Evolutionary conservation across 306 rosid genomes (phyloP).

Genomic region (Vigna trinervia): DNA sequence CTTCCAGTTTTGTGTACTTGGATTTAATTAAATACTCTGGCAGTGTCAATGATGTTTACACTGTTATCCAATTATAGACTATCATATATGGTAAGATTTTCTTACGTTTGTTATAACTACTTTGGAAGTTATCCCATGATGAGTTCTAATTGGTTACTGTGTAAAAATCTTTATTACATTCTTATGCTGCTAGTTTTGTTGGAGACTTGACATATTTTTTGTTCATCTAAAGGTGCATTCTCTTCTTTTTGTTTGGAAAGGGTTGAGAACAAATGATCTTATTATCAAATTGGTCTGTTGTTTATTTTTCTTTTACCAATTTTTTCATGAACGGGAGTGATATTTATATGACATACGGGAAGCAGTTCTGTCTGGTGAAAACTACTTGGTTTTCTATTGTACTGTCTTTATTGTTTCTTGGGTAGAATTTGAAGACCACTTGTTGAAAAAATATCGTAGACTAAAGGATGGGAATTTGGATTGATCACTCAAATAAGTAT

Average conservation of each 20-base stretch:
- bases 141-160: neutral
- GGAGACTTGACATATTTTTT: neutral
- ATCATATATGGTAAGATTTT: neutral
- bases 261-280: conserved; percentile 21
- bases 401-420: conserved; percentile 4
- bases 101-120: neutral
- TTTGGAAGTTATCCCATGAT: neutral
- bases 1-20: neutral
- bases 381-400: conserved; percentile 16
- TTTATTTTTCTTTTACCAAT: neutral
- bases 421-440: conserved; percentile 26
- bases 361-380: conserved; percentile 14
- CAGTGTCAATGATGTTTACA: neutral
- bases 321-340: neutral
- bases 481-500: conserved; percentile 18
- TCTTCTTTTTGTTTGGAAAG: conserved; percentile 5
- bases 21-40: neutral
- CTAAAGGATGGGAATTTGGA: conserved; percentile 34
- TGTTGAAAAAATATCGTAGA: conserved; percentile 1
- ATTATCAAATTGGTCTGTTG: neutral
- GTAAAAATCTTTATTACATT: neutral
- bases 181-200: neutral
- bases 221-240: neutral
- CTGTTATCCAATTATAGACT: neutral
- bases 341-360: neutral